Percentiles rank a stretch among this genome's conserved stretches.
Evolutionary conservation across 768 basidiomycete species (phyloP).

Genomic region (Postia placenta): DNA sequence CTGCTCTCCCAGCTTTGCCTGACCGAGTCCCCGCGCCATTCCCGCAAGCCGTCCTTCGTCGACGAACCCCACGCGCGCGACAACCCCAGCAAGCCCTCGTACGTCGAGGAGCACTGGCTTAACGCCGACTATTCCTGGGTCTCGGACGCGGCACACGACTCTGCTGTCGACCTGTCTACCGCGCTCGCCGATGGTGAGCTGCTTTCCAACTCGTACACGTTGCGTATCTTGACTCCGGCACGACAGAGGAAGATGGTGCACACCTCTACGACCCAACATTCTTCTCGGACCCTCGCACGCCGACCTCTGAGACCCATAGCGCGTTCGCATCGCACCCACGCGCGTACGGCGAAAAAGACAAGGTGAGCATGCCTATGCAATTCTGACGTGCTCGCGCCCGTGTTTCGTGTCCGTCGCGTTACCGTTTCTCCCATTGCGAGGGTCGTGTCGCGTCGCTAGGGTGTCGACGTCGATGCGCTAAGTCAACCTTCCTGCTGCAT

Average conservation of each 20-base stretch:
- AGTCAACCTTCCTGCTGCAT: too few species aligned
- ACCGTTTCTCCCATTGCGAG: too few species aligned
- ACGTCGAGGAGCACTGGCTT: slow-evolving; percentile 13
- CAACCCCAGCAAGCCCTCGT: slow-evolving; percentile 8
- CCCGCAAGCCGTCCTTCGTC: too few species aligned
- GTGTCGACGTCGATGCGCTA: too few species aligned
- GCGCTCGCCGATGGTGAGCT: slow-evolving; percentile 2
- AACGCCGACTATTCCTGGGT: slow-evolving; percentile 15
- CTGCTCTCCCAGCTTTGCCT: slow-evolving; percentile 16
- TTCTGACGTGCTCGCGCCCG: too few species aligned
- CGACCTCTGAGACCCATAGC: slow-evolving; percentile 1
- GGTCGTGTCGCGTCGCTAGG: too few species aligned
- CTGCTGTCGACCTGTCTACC: slow-evolving; percentile 7
- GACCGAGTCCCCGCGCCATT: too few species aligned
- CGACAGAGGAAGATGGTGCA: slow-evolving; percentile 15
- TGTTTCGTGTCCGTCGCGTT: not conserved
- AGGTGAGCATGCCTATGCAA: slow-evolving; percentile 15
- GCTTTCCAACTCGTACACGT: not conserved
- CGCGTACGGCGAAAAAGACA: slow-evolving; percentile 9
- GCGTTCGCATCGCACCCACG: slow-evolving; percentile 5
- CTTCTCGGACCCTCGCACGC: slow-evolving; percentile 8
- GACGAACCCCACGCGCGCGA: slow-evolving; percentile 3
- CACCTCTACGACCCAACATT: slow-evolving; percentile 17
- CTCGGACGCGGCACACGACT: slow-evolving; percentile 10
- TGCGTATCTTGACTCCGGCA: slow-evolving; percentile 5